These are phyloP conservation scores for Lentinus brumalis DNA, from an alignment of 768 basidiomycete species.

Conservation along the genomic window DNA sequence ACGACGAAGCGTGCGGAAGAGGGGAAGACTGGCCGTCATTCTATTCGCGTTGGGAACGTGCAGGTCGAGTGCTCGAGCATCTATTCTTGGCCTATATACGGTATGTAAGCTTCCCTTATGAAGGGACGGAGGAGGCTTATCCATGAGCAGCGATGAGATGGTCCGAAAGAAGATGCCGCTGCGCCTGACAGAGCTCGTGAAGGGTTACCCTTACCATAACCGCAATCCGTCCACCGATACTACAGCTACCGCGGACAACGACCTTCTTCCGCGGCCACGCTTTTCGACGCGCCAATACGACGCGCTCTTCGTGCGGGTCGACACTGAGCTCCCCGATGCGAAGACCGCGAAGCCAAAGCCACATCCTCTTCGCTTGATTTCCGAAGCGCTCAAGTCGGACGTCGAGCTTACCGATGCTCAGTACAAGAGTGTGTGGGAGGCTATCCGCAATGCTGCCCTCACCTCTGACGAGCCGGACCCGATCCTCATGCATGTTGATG, in stretches of 20 bases:
- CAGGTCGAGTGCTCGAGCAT: conserved; percentile 75
- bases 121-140: not conserved
- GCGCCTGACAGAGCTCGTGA: conserved; percentile 70
- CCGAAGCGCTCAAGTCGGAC: conserved; percentile 57
- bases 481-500: conserved; percentile 33
- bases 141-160: conserved; percentile 55
- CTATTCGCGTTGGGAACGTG: conserved; percentile 74
- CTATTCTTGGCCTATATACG: conserved; percentile 73
- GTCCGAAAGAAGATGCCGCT: conserved; percentile 58
- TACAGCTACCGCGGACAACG: conserved; percentile 34
- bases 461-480: conserved; percentile 19
- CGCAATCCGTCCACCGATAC: conserved; percentile 25
- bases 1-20: conserved; percentile 47
- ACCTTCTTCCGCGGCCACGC: conserved; percentile 61
- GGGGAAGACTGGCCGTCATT: conserved; percentile 64
- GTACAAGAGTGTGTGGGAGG: conserved; percentile 52
- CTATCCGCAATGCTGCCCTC: conserved; percentile 47
- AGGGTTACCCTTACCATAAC: conserved; percentile 63
- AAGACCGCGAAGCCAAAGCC: conserved; percentile 39
- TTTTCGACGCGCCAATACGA: conserved; percentile 67
- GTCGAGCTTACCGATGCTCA: conserved; percentile 38
- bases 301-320: conserved; percentile 68
- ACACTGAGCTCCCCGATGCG: conserved; percentile 48
- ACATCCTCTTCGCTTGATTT: conserved; percentile 61
- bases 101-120: conserved; percentile 38